Base-by-base conservation (phyloP, 2,329 filamentous ascomycete genomes). In the Myriosclerotinia curreyana region DNA sequence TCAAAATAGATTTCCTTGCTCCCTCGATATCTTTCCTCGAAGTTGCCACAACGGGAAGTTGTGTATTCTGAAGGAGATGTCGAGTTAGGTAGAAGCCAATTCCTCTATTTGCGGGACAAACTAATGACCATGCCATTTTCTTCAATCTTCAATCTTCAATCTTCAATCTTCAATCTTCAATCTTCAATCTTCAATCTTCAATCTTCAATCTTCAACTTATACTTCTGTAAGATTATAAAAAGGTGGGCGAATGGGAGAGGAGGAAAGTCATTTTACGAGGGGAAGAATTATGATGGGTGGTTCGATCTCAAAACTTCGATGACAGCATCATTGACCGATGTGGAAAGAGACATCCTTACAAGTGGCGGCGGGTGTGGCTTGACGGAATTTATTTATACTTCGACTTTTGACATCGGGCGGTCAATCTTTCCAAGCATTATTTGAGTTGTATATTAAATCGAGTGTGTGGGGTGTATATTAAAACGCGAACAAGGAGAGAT, bases 31-130 rank as follows among this genome's bases (percentile, higher is more conserved):
- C 79, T 60, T 77, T 82, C 34, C 86, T 78, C 11, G 84, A 82
- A 54, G 86, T 88, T 58, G 83, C 84, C 40, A 88, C 78, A 28
- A 89, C 77, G 0, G 86, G 85, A 17, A 84, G 77, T 36, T 77
- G 77, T 9, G 85, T 86, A 12, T 80, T 83, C 62, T 79, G 75
- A 9, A 89, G 77, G 8, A 89, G 75, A 64, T 82, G 80, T 59
- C 84, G 80, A 2, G 84, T 82, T 36, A 89, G 76, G 50, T 85
- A 82, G 67, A 86, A 82, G 20, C 86, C 86, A 69, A 89, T 84
- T 67, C 86, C 86, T 67, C 85, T 78, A 9, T 84, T 88, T 38
- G 85, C 81, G 2, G 86, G 86, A 15, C 81, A 82, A 7, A 85
- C 77, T 22, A 85, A 73, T 55, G 71, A 70, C 70, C 71, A 75